Conservation (phyloP, 2,329 filamentous ascomycete species). For the Seiridium cupressi region DNA sequence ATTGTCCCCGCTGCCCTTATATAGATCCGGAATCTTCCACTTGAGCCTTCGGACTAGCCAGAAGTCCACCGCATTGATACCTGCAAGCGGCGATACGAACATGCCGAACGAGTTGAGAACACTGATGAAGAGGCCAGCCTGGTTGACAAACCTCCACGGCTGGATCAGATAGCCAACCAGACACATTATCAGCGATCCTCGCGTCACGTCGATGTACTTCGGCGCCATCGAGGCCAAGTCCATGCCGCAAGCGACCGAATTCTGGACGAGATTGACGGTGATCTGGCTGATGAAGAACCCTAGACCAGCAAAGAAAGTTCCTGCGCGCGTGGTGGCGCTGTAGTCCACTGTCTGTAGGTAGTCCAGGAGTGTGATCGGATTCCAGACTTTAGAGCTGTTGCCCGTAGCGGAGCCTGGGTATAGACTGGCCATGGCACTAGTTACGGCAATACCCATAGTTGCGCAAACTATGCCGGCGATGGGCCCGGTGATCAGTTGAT, state of each 20-base stretch:
- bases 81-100: slow-evolving; percentile 11
- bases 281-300: slow-evolving; percentile 14
- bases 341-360: slow-evolving; percentile 9
- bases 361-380: slow-evolving; percentile 12
- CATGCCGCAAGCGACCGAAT: slow-evolving; percentile 11
- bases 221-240: slow-evolving; percentile 13
- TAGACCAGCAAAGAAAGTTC: slow-evolving; percentile 13
- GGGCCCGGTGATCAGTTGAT: slow-evolving; percentile 7
- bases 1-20: slow-evolving; percentile 12
- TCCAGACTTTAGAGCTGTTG: slow-evolving; percentile 8
- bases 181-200: slow-evolving; percentile 15
- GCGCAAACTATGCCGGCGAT: slow-evolving; percentile 6
- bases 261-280: slow-evolving; percentile 10
- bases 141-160: slow-evolving; percentile 10
- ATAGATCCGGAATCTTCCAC: slow-evolving; percentile 16
- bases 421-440: slow-evolving; percentile 9
- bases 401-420: not conserved
- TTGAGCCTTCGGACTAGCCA: slow-evolving; percentile 14
- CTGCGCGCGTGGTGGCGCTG: slow-evolving; percentile 9
- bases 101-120: slow-evolving; percentile 10
- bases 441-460: slow-evolving; percentile 10
- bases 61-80: slow-evolving; percentile 16
- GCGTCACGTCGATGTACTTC: slow-evolving; percentile 15
- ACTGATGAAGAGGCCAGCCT: slow-evolving; percentile 8
- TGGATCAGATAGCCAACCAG: slow-evolving; percentile 12